Evolutionary conservation across 257 asterid genomes (phyloP).

Genomic region (Cordia subcordata): DNA sequence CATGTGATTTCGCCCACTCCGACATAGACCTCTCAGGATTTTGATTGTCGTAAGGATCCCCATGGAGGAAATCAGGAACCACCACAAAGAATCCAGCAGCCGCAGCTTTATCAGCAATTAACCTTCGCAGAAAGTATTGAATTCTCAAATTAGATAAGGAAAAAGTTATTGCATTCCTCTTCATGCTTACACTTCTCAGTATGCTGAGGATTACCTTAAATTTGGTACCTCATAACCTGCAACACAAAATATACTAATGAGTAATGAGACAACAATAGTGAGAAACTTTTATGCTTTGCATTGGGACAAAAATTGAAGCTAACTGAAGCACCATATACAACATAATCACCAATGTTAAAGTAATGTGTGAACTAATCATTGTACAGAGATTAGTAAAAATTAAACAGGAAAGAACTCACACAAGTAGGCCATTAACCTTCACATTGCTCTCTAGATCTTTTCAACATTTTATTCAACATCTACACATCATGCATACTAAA

Average conservation of each 20-base stretch:
- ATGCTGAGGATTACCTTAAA: conserved; percentile 17
- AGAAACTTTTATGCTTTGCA: background rate
- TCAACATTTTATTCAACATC: no score
- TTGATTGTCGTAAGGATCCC: conserved; percentile 47
- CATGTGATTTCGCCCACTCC: conserved; percentile 45
- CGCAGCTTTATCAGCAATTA: conserved; percentile 64
- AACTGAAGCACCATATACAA: background rate
- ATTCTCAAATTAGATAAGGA: conserved; percentile 5
- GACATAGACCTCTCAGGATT: conserved; percentile 24
- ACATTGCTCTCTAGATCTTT: no score
- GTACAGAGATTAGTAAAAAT: no score
- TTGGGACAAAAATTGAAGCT: background rate
- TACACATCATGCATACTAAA: no score
- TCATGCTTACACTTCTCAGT: background rate
- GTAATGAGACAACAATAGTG: background rate
- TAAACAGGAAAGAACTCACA: no score
- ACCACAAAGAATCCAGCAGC: conserved; percentile 55
- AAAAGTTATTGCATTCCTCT: background rate
- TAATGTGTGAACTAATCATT: no score
- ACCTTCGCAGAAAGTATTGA: conserved; percentile 31
- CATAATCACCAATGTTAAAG: no score
- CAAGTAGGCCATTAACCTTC: no score
- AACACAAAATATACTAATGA: background rate
- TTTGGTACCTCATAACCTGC: conserved; percentile 32
- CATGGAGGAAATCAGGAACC: conserved; percentile 62